Conservation (phyloP, 2,329 filamentous ascomycete genomes). For the Clonostachys sp. region DNA sequence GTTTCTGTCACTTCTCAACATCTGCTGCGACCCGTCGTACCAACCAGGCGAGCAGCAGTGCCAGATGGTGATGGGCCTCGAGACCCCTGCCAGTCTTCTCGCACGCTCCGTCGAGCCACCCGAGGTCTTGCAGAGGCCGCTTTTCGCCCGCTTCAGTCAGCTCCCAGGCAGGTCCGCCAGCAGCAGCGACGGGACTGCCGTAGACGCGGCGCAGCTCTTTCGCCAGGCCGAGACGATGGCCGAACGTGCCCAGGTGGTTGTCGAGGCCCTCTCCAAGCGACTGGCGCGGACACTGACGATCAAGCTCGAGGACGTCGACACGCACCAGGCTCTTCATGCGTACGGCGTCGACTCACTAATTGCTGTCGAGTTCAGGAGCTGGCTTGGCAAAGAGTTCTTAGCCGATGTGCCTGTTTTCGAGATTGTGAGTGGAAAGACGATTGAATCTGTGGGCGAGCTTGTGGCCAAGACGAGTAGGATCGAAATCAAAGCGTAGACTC, state of each 20-base stretch:
- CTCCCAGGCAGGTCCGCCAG: not conserved
- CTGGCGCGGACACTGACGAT: not conserved
- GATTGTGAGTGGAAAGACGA: slow-evolving; percentile 19
- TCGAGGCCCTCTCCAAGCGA: not conserved
- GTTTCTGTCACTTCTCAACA: slow-evolving; percentile 1
- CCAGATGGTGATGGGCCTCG: not conserved
- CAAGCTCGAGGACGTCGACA: not conserved
- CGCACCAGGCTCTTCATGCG: not conserved
- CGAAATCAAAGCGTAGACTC: too few species aligned
- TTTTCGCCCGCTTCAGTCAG: not conserved
- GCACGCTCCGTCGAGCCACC: not conserved
- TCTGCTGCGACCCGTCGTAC: not conserved
- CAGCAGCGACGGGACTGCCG: not conserved
- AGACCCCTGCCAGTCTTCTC: not conserved
- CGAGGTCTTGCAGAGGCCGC: not conserved
- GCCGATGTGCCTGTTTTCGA: slow-evolving; percentile 42
- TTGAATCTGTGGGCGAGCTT: not conserved
- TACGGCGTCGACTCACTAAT: slow-evolving; percentile 45
- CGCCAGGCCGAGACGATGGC: not conserved
- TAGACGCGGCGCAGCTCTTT: not conserved
- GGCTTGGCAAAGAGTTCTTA: slow-evolving; percentile 37
- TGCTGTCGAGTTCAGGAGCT: slow-evolving; percentile 44
- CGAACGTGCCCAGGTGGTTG: not conserved
- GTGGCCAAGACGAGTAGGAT: too few species aligned
- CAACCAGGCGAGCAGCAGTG: not conserved